Evolutionary conservation across 306 rosid genomes (phyloP).

Genomic region (Morella rubra): DNA sequence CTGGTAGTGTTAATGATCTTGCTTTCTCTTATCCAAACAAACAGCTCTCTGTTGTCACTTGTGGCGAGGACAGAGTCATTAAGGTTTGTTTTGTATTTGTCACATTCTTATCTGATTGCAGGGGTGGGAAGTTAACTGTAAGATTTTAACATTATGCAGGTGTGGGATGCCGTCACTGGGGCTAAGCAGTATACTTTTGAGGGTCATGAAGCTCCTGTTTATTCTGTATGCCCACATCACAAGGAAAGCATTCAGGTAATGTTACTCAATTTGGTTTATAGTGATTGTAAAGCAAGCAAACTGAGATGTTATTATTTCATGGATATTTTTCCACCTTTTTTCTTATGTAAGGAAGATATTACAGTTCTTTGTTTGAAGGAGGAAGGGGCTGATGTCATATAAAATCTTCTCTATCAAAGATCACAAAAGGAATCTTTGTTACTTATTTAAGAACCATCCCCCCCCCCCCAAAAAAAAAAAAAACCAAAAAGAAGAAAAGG

Average conservation of each 20-base stretch:
- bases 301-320: neutral
- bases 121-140: conserved; percentile 17
- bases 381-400: neutral
- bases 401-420: neutral
- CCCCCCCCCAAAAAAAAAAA: neutral
- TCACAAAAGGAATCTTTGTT: neutral
- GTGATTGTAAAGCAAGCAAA: conserved; percentile 10
- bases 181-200: conserved; percentile 71
- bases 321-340: neutral
- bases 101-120: conserved; percentile 26
- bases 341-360: neutral
- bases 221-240: conserved; percentile 97
- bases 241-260: conserved; percentile 94
- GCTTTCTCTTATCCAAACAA: conserved; percentile 97
- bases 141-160: conserved; percentile 51
- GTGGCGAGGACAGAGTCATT: conserved; percentile 96
- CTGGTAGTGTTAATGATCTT: conserved; percentile 95
- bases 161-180: conserved; percentile 95
- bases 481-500: neutral
- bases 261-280: neutral
- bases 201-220: conserved; percentile 94
- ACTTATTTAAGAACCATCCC: neutral
- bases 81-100: conserved; percentile 67
- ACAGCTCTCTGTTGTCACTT: conserved; percentile 85
- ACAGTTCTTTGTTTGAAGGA: neutral